Evolutionary conservation across 2,329 filamentous ascomycete genomes (phyloP).

Genomic region (Hypocreales sp.): DNA sequence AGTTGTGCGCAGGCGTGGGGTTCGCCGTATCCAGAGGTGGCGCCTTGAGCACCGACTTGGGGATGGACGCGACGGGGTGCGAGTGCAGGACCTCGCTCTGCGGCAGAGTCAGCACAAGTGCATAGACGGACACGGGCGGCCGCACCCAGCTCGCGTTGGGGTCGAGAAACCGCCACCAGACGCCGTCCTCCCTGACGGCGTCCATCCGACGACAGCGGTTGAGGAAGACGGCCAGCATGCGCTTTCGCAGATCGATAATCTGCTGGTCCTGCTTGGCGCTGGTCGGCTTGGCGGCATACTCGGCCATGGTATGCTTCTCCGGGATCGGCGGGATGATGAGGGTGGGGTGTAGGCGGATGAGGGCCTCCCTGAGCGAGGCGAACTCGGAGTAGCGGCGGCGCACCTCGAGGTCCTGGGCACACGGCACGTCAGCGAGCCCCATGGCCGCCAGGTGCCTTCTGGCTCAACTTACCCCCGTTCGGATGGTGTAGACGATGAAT

Average conservation of each 20-base stretch:
- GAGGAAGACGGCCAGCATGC: conserved; percentile 90
- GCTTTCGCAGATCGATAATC: conserved; percentile 91
- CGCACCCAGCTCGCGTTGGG: conserved; percentile 96
- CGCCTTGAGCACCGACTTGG: conserved; percentile 86
- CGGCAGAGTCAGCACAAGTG: conserved; percentile 6
- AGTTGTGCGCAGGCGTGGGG: conserved; percentile 72
- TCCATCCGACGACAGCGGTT: conserved; percentile 92
- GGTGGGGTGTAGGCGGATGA: conserved; percentile 86
- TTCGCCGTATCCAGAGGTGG: conserved; percentile 95
- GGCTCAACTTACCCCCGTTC: conserved; percentile 77
- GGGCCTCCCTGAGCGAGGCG: conserved; percentile 71
- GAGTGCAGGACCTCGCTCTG: conserved; percentile 92
- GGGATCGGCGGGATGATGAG: conserved; percentile 93
- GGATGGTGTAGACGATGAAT: conserved; percentile 95
- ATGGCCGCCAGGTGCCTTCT: no score
- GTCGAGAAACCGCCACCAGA: conserved; percentile 96
- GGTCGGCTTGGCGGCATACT: conserved; percentile 94
- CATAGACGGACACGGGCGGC: not conserved
- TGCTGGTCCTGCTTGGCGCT: conserved; percentile 95
- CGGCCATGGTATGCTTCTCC: conserved; percentile 97
- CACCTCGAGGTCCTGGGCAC: conserved; percentile 72
- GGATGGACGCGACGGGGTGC: conserved; percentile 77
- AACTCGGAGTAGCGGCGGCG: conserved; percentile 94
- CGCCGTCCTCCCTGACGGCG: conserved; percentile 77
- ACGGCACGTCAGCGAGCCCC: conserved; percentile 3